Evolutionary conservation across 2,329 filamentous ascomycete genomes (phyloP).

Genomic region (Mycogone perniciosa): DNA sequence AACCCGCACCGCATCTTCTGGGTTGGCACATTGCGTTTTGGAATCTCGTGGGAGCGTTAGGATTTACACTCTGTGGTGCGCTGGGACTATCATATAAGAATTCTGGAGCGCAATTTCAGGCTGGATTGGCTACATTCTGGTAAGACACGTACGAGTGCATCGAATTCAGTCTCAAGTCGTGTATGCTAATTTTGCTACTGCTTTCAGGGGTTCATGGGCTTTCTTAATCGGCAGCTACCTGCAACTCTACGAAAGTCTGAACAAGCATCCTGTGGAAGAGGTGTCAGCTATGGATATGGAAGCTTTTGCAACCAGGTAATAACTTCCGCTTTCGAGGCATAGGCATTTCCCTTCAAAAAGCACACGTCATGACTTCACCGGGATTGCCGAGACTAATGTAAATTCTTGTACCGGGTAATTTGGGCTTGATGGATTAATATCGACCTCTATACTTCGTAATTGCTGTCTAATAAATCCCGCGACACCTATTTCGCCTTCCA

Average conservation of each 20-base stretch:
- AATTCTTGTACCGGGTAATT: background rate
- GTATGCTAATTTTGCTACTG: constrained; percentile 43
- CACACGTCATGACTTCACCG: background rate
- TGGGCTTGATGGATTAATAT: background rate
- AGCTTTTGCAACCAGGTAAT: background rate
- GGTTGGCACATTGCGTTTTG: constrained; percentile 64
- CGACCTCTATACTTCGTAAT: no score
- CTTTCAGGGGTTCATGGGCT: constrained; percentile 43
- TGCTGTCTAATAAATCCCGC: no score
- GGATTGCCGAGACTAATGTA: background rate
- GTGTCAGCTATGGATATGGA: constrained; percentile 1
- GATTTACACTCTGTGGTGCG: constrained; percentile 57
- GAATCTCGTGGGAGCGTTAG: constrained; percentile 58
- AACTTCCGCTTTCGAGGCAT: background rate
- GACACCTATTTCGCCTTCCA: no score
- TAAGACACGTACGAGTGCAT: constrained; percentile 12
- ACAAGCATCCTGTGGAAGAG: constrained; percentile 14
- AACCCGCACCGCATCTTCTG: constrained; percentile 47
- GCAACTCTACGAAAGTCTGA: constrained; percentile 17
- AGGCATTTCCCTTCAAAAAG: background rate
- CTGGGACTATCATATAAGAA: constrained; percentile 33
- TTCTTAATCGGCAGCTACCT: constrained; percentile 30
- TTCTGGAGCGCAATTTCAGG: constrained; percentile 15
- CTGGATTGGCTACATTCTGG: constrained; percentile 24
- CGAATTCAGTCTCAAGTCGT: background rate